A percentile compares a stretch with the other conserved stretches of the same genome.
phyloP scores from a whole-genome alignment of 2,329 filamentous ascomycete genomes.

The Zelopaecilomyces penicillatus region DNA sequence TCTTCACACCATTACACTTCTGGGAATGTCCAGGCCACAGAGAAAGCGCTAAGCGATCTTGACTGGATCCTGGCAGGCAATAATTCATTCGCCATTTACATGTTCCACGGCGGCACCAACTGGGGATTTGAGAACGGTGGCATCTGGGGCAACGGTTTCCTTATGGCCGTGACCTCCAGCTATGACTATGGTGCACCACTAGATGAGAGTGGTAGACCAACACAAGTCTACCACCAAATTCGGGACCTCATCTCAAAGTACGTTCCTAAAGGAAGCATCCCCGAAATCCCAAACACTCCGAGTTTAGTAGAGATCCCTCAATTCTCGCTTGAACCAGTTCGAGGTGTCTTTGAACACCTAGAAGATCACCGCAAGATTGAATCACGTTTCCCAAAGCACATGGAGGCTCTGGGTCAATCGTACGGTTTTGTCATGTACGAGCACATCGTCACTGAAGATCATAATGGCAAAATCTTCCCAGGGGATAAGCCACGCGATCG shows the following conservation, averaged over 20 bases:
- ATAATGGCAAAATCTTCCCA: constrained; percentile 26
- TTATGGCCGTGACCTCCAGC: constrained; percentile 33
- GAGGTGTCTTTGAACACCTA: constrained; percentile 23
- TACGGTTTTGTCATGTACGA: constrained; percentile 38
- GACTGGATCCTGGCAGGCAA: constrained; percentile 12
- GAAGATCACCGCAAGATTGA: constrained; percentile 19
- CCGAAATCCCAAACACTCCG: constrained; percentile 25
- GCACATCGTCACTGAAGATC: constrained; percentile 18
- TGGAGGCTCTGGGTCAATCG: constrained; percentile 37
- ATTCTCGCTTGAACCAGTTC: constrained; percentile 28
- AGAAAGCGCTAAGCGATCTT: constrained; percentile 12
- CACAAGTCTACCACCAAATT: constrained; percentile 33
- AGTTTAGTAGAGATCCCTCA: constrained; percentile 24
- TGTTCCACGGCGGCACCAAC: constrained; percentile 46
- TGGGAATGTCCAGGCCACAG: background rate
- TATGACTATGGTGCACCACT: constrained; percentile 44
- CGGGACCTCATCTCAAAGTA: constrained; percentile 31
- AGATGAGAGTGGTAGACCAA: constrained; percentile 40
- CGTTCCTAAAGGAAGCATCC: constrained; percentile 26
- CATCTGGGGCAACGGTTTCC: constrained; percentile 30
- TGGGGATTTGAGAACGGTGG: constrained; percentile 40
- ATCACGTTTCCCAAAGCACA: constrained; percentile 27
- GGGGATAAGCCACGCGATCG: constrained; percentile 38
- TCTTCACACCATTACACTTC: constrained; percentile 34
- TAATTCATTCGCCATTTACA: constrained; percentile 39